Conservation (phyloP, 257 asterid species). For the Anisodus acutangulus region DNA sequence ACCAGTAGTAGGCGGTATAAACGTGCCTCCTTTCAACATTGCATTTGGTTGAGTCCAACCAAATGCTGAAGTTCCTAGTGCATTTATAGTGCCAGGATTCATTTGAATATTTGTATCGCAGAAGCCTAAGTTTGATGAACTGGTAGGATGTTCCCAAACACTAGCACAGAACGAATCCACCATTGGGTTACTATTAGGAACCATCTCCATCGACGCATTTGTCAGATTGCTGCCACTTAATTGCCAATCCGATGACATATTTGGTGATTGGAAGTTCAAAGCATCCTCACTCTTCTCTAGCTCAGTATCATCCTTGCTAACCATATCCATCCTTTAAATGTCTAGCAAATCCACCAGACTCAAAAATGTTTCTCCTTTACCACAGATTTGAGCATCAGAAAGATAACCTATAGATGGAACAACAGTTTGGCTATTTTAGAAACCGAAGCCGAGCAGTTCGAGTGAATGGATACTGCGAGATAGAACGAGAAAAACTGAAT, state of each 20-base stretch:
- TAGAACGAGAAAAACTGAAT: too few relatives aligned
- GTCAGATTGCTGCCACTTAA: constrained; percentile 46
- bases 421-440: neutral
- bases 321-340: neutral
- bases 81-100: constrained; percentile 45
- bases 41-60: constrained; percentile 52
- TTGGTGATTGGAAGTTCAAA: constrained; percentile 6
- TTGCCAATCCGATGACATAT: constrained; percentile 49
- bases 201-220: constrained; percentile 31
- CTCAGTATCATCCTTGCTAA: constrained; percentile 6
- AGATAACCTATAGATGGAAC: neutral
- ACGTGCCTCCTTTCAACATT: constrained; percentile 6
- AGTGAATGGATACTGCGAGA: too few relatives aligned
- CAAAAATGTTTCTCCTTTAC: neutral
- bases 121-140: constrained; percentile 46
- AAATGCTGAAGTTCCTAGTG: neutral
- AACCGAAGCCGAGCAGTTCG: too few relatives aligned
- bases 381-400: neutral
- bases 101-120: constrained; percentile 49
- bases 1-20: constrained; percentile 55
- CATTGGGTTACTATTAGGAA: constrained; percentile 46
- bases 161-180: constrained; percentile 57
- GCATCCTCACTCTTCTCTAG: neutral
- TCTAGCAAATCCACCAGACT: neutral
- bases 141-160: constrained; percentile 60